Conservation (phyloP, 495 filamentous ascomycete genomes). For the Thermochaetoides thermophila region DNA sequence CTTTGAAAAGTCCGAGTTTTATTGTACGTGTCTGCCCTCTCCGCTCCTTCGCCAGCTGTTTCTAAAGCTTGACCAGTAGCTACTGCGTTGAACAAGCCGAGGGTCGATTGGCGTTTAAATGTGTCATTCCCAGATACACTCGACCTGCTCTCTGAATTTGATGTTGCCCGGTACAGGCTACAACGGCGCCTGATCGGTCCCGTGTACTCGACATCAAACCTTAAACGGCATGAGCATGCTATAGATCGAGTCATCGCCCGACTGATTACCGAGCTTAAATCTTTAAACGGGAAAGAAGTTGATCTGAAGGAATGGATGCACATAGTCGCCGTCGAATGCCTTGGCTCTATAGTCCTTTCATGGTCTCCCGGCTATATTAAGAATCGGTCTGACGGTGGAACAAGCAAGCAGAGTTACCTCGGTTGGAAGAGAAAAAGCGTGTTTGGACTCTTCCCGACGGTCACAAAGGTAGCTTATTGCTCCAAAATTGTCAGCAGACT, state of each 20-base stretch:
- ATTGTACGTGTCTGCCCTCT: conserved; percentile 12
- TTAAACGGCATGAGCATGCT: conserved; percentile 21
- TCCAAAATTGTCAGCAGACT: conserved; percentile 8
- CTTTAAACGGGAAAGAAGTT: conserved; percentile 15
- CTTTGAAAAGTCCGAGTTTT: conserved; percentile 25
- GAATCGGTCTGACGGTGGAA: conserved; percentile 20
- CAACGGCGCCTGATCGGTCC: conserved; percentile 27
- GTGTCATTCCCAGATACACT: conserved; percentile 18
- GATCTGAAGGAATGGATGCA: conserved; percentile 31
- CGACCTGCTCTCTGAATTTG: conserved; percentile 24
- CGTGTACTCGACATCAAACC: conserved; percentile 19
- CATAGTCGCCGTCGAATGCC: conserved; percentile 26
- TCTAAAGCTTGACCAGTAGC: conserved; percentile 12
- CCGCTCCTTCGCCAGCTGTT: neutral
- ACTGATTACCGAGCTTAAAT: conserved; percentile 12
- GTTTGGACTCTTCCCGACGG: conserved; percentile 20
- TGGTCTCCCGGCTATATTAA: conserved; percentile 27
- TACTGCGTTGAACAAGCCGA: conserved; percentile 14
- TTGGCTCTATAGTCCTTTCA: conserved; percentile 24
- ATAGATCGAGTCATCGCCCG: conserved; percentile 20
- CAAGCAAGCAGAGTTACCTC: conserved; percentile 19
- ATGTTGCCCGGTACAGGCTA: conserved; percentile 22
- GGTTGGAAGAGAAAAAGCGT: conserved; percentile 24
- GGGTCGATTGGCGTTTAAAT: conserved; percentile 8
- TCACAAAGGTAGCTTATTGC: conserved; percentile 8